These are phyloP conservation scores for Phytopythium litorale DNA, from an alignment of 352 stramenopile species.

Conservation along the genomic window DNA sequence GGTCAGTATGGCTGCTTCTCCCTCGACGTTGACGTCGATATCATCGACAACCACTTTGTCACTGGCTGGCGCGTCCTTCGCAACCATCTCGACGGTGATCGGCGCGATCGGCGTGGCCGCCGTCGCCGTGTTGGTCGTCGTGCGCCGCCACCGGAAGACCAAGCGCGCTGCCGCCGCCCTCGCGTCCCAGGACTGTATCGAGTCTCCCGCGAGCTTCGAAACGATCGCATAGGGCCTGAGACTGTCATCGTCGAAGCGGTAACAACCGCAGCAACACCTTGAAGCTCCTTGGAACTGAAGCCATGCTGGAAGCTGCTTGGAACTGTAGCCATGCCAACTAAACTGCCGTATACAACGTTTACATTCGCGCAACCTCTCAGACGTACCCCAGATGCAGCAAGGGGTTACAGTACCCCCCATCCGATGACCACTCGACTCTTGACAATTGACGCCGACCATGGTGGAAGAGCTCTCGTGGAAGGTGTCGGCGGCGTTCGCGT, in stretches of 20 bases:
- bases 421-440: background rate
- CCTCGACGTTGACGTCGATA: background rate
- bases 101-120: background rate
- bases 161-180: background rate
- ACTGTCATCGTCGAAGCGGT: too few species aligned
- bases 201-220: background rate
- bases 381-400: background rate
- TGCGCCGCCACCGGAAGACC: slow-evolving; percentile 1
- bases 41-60: too few species aligned
- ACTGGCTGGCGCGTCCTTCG: background rate
- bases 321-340: background rate
- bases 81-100: background rate
- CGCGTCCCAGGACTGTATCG: background rate
- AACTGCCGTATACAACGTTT: background rate
- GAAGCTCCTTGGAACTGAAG: background rate
- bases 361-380: background rate
- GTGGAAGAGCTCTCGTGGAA: slow-evolving; percentile 76
- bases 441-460: slow-evolving; percentile 2
- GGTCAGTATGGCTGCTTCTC: background rate
- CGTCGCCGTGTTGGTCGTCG: background rate
- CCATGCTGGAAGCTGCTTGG: background rate
- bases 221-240: background rate
- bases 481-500: slow-evolving; percentile 67
- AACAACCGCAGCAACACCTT: background rate
- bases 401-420: too few species aligned